Conservation (phyloP, 441 rosid species). For the Pelargonium myrrhifolium region DNA sequence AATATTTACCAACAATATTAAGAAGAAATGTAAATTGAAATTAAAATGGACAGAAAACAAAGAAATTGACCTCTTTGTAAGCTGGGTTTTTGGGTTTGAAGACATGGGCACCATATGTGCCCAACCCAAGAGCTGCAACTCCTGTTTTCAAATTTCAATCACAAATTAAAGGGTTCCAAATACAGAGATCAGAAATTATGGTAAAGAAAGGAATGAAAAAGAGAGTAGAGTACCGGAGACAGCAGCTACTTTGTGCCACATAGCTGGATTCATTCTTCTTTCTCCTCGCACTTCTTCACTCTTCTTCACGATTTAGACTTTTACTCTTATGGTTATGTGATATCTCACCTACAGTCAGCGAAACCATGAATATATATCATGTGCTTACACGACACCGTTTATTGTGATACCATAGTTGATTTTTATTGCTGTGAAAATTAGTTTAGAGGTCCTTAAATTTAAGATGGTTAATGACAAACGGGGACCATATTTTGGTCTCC, state of each 20-base stretch:
- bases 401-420: too few species aligned
- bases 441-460: too few species aligned
- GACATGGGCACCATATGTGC: constrained; percentile 77
- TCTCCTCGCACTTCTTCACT: neutral
- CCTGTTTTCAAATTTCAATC: constrained; percentile 33
- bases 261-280: constrained; percentile 40
- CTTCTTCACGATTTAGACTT: neutral
- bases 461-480: too few species aligned
- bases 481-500: too few species aligned
- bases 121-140: constrained; percentile 76
- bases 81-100: constrained; percentile 72
- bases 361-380: too few species aligned
- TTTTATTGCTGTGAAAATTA: too few species aligned
- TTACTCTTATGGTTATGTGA: neutral
- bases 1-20: neutral
- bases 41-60: neutral
- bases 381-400: too few species aligned
- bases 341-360: too few species aligned
- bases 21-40: neutral
- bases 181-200: too few species aligned
- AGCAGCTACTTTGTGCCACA: constrained; percentile 85
- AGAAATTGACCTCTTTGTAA: constrained; percentile 56
- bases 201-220: neutral
- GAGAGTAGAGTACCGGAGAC: constrained; percentile 42
- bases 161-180: neutral